phyloP scores from a whole-genome alignment of 805 yeast species.

The Candida saitoana region DNA sequence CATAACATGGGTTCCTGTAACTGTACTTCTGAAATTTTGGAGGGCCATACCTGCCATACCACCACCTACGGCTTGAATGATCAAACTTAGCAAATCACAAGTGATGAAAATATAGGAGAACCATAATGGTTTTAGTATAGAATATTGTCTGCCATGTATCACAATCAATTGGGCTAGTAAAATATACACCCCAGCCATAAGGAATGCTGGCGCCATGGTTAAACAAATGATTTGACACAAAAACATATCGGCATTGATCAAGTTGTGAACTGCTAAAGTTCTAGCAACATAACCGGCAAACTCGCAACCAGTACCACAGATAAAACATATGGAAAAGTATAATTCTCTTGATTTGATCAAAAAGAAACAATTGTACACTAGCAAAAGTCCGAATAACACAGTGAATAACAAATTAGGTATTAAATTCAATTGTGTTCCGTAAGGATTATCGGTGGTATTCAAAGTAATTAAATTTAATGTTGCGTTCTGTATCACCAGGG shows the following conservation, averaged over 20 bases:
- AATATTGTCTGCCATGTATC: conserved; percentile 51
- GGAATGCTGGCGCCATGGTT: conserved; percentile 77
- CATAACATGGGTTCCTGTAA: conserved; percentile 61
- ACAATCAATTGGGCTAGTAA: conserved; percentile 63
- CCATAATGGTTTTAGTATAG: conserved; percentile 51
- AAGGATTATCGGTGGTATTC: conserved; percentile 18
- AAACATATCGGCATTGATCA: conserved; percentile 35
- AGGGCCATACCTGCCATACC: conserved; percentile 57
- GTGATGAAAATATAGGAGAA: conserved; percentile 62
- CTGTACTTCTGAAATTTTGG: conserved; percentile 22
- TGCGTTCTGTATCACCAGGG: conserved; percentile 17
- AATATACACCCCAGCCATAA: conserved; percentile 80
- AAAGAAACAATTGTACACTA: conserved; percentile 12
- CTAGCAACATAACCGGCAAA: conserved; percentile 67
- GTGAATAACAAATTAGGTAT: conserved; percentile 59
- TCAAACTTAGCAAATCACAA: conserved; percentile 61
- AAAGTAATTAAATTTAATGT: conserved; percentile 16
- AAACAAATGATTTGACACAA: conserved; percentile 63
- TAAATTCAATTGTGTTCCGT: conserved; percentile 41
- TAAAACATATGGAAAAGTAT: conserved; percentile 63
- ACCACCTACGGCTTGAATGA: conserved; percentile 75
- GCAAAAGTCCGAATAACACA: conserved; percentile 48
- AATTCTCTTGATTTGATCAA: conserved; percentile 49
- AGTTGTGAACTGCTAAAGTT: conserved; percentile 38
- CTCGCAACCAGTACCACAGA: conserved; percentile 56